Percentiles rank a stretch among this genome's conserved stretches.
These are phyloP conservation scores for Achaetomium macrosporum DNA, from an alignment of 2,329 filamentous ascomycete species.

Conservation along the genomic window DNA sequence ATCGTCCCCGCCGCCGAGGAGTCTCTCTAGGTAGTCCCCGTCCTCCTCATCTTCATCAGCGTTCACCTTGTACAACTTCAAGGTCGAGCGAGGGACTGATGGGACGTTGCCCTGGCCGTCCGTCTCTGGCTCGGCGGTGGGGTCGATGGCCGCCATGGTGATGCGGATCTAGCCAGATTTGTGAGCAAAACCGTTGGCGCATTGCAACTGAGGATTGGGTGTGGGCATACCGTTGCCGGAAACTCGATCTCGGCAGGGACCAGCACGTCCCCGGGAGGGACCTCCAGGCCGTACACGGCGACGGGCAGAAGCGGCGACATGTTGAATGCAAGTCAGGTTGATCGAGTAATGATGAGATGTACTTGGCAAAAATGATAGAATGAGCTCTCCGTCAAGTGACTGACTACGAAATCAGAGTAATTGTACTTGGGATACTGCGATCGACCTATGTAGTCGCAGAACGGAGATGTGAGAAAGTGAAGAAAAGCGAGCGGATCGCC, in stretches of 20 bases:
- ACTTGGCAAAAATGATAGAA: neutral
- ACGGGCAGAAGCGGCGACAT: slow-evolving; percentile 58
- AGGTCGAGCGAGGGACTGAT: slow-evolving; percentile 67
- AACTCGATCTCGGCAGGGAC: slow-evolving; percentile 74
- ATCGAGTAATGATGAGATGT: neutral
- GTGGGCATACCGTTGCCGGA: slow-evolving; percentile 69
- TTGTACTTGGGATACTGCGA: neutral
- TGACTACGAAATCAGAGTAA: neutral
- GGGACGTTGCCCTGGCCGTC: slow-evolving; percentile 58
- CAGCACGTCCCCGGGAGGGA: slow-evolving; percentile 77
- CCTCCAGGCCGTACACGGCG: slow-evolving; percentile 86
- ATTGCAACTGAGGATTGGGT: neutral
- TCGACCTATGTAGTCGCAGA: neutral
- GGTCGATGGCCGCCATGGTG: slow-evolving; percentile 97
- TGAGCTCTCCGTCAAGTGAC: neutral
- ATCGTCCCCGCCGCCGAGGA: slow-evolving; percentile 47
- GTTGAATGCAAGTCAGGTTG: slow-evolving; percentile 24
- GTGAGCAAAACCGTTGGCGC: slow-evolving; percentile 25
- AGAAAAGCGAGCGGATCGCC: neutral
- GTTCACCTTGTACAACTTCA: slow-evolving; percentile 81
- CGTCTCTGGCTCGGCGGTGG: slow-evolving; percentile 65
- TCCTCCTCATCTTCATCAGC: slow-evolving; percentile 58
- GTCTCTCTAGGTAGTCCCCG: slow-evolving; percentile 55
- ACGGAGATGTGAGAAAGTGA: neutral
- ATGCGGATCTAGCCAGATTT: slow-evolving; percentile 69